Conservation (phyloP, 805 yeast genomes). For the Cyberlindnera xylosilytica region DNA sequence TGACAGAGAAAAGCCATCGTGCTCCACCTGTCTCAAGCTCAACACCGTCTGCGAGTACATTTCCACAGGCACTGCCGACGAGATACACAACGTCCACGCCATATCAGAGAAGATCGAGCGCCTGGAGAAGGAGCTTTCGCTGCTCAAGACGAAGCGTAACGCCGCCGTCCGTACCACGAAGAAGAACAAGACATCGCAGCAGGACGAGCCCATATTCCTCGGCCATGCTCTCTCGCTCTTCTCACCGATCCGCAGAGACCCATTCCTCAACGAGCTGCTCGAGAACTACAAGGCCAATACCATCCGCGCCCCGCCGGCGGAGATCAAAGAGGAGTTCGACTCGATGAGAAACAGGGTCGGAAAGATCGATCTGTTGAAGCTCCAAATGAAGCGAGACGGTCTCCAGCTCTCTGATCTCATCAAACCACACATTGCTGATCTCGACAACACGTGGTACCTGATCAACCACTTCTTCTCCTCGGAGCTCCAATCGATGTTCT, state of each 20-base stretch:
- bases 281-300: constrained; percentile 2
- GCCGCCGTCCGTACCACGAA: constrained; percentile 1
- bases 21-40: constrained; percentile 10
- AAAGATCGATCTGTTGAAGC: constrained; percentile 4
- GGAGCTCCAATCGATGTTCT: constrained; percentile 4
- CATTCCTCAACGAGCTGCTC: constrained; percentile 6
- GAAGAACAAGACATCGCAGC: constrained; percentile 2
- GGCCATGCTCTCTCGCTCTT: constrained; percentile 11
- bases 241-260: constrained; percentile 8
- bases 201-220: constrained; percentile 9
- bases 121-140: constrained; percentile 11
- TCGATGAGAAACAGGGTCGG: constrained; percentile 3
- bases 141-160: constrained; percentile 8
- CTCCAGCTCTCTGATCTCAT: constrained; percentile 2
- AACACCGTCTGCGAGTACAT: constrained; percentile 9
- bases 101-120: constrained; percentile 13
- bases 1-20: constrained; percentile 10
- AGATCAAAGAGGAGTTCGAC: constrained; percentile 6
- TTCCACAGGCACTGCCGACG: constrained; percentile 3
- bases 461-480: constrained; percentile 9
- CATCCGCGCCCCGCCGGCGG: constrained; percentile 1
- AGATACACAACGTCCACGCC: constrained; percentile 11
- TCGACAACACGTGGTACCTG: constrained; percentile 10
- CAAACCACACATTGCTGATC: constrained; percentile 6
- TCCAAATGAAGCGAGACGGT: constrained; percentile 1